phyloP scores from a whole-genome alignment of 495 filamentous ascomycete species.

The Hypoxylon trugodes region DNA sequence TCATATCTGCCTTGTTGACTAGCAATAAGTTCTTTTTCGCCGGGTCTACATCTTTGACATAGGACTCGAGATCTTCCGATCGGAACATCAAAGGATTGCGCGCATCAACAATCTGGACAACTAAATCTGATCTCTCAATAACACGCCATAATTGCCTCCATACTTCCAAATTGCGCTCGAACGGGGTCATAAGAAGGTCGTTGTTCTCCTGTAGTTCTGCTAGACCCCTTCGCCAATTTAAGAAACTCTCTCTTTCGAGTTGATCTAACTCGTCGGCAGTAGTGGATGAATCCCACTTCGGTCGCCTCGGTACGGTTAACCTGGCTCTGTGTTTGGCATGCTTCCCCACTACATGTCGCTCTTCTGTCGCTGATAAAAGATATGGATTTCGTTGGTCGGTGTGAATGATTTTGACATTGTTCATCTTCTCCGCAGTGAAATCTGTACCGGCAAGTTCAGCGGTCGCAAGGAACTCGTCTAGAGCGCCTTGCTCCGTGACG shows the following conservation, averaged over 20 bases:
- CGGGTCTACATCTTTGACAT: constrained; percentile 90
- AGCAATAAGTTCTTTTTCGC: constrained; percentile 91
- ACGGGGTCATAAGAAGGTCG: constrained; percentile 96
- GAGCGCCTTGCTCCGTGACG: constrained; percentile 94
- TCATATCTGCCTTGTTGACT: constrained; percentile 99
- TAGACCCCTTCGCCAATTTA: constrained; percentile 89
- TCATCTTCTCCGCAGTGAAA: constrained; percentile 98
- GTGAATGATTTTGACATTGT: constrained; percentile 98
- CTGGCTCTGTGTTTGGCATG: constrained; percentile 78
- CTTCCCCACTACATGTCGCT: constrained; percentile 77
- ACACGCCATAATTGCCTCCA: constrained; percentile 99
- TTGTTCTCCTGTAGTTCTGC: constrained; percentile 92
- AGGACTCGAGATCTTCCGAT: constrained; percentile 90
- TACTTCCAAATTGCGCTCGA: constrained; percentile 96
- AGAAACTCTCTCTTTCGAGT: constrained; percentile 79
- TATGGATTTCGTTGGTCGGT: constrained; percentile 94
- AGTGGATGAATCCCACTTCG: constrained; percentile 85
- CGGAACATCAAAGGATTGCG: constrained; percentile 94
- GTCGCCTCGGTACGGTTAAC: constrained; percentile 89
- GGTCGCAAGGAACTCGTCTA: constrained; percentile 79
- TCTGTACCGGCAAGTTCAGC: constrained; percentile 97
- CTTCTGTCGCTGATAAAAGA: constrained; percentile 86
- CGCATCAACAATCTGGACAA: constrained; percentile 99
- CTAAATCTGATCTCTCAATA: constrained; percentile 93
- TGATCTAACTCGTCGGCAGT: constrained; percentile 82